These are phyloP conservation scores for Flammula alnicola DNA, from an alignment of 1,284 basidiomycete species.

Conservation along the genomic window DNA sequence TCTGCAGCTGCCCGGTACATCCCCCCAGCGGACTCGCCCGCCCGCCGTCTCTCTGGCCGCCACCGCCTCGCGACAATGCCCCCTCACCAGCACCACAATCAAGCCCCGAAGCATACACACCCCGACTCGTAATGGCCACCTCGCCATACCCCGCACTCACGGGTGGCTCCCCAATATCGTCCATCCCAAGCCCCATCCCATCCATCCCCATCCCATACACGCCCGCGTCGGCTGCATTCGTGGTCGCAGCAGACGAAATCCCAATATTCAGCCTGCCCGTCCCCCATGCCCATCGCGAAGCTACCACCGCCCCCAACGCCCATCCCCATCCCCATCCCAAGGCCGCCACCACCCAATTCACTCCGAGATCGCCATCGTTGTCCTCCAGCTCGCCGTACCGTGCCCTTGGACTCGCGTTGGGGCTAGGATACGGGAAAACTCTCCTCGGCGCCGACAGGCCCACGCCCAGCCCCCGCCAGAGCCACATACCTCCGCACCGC, in stretches of 20 bases:
- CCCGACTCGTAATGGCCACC: conserved; percentile 28
- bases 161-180: conserved; percentile 25
- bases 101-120: conserved; percentile 14
- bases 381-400: conserved; percentile 35
- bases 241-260: conserved; percentile 11
- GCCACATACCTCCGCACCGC: conserved; percentile 37
- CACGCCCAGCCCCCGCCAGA: conserved; percentile 20
- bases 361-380: conserved; percentile 12
- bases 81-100: conserved; percentile 16
- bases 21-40: conserved; percentile 11
- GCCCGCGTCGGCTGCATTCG: no score
- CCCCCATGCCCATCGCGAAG: conserved; percentile 3
- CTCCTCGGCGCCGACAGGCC: conserved; percentile 25
- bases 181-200: conserved; percentile 15
- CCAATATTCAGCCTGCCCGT: conserved; percentile 9
- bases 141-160: conserved; percentile 32
- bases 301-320: conserved; percentile 11
- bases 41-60: conserved; percentile 15
- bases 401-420: conserved; percentile 51
- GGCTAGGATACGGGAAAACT: conserved; percentile 60
- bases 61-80: conserved; percentile 18
- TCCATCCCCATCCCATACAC: no score
- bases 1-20: conserved; percentile 20
- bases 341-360: no score
- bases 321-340: no score